Evolutionary conservation across 306 rosid species (phyloP).

Genomic region (Arachis hypogaea): DNA sequence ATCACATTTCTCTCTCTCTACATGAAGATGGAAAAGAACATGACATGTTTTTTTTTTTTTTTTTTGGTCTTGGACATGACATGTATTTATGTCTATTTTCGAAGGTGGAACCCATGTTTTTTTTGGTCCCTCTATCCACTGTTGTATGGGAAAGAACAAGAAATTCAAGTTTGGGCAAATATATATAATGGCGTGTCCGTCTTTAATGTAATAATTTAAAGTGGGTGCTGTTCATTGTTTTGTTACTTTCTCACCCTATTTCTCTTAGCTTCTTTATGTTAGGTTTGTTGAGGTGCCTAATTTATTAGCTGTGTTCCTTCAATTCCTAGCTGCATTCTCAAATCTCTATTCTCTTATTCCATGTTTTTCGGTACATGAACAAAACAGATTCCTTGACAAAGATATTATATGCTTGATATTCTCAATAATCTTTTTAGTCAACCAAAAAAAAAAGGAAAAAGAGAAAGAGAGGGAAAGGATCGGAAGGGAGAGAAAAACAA

Average conservation of each 20-base stretch:
- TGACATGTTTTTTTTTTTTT: too few relatives aligned
- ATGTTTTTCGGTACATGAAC: neutral
- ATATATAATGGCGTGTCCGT: neutral
- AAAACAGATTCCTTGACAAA: neutral
- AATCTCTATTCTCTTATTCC: constrained; percentile 2
- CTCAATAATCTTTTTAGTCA: too few relatives aligned
- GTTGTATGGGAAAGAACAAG: too few relatives aligned
- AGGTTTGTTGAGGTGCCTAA: constrained; percentile 32
- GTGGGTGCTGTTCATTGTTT: constrained; percentile 19
- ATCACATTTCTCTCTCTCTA: too few relatives aligned
- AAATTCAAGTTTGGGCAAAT: constrained; percentile 6
- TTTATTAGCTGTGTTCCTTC: constrained; percentile 28
- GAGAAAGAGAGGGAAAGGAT: too few relatives aligned
- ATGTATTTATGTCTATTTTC: constrained; percentile 11
- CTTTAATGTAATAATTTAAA: neutral
- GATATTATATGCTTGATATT: too few relatives aligned
- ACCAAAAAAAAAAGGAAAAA: too few relatives aligned
- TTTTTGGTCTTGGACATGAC: too few relatives aligned
- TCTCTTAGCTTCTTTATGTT: neutral
- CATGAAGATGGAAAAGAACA: constrained; percentile 16
- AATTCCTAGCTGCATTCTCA: neutral
- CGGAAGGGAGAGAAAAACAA: too few relatives aligned
- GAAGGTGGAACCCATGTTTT: constrained; percentile 18
- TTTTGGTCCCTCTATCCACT: too few relatives aligned
- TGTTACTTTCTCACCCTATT: neutral